These are phyloP conservation scores for Maudiozyma humilis DNA, from an alignment of 1,139 yeast genomes.

Conservation along the genomic window DNA sequence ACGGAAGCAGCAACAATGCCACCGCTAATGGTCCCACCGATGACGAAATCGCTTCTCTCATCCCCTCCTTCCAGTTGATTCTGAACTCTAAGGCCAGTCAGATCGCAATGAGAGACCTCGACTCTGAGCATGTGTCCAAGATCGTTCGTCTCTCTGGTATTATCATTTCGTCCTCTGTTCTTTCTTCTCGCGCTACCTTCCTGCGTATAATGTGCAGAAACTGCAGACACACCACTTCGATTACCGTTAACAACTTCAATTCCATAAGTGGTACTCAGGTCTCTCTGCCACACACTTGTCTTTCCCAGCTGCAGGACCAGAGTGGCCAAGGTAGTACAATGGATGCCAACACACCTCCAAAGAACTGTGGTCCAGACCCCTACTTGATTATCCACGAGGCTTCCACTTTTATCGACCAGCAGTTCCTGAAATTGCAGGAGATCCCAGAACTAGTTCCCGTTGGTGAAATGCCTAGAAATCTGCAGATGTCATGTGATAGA, in stretches of 20 bases:
- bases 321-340: slow-evolving; percentile 19
- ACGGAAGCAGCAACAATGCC: slow-evolving; percentile 2
- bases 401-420: slow-evolving; percentile 89
- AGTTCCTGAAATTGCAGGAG: slow-evolving; percentile 85
- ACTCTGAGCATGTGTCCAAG: slow-evolving; percentile 81
- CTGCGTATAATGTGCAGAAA: slow-evolving; percentile 80
- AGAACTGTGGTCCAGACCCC: slow-evolving; percentile 83
- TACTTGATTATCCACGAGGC: slow-evolving; percentile 90
- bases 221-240: slow-evolving; percentile 76
- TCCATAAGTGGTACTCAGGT: slow-evolving; percentile 68
- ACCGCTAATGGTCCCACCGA: slow-evolving; percentile 23
- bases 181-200: slow-evolving; percentile 78
- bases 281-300: slow-evolving; percentile 67
- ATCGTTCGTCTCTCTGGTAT: slow-evolving; percentile 90
- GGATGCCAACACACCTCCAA: slow-evolving; percentile 37
- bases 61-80: slow-evolving; percentile 80
- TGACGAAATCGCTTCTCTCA: slow-evolving; percentile 37
- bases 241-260: slow-evolving; percentile 45
- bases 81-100: slow-evolving; percentile 66
- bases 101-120: slow-evolving; percentile 70
- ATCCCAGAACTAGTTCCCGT: slow-evolving; percentile 97
- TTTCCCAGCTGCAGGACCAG: slow-evolving; percentile 21
- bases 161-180: slow-evolving; percentile 82
- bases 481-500: slow-evolving; percentile 79
- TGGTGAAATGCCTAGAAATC: slow-evolving; percentile 97